A percentile compares a stretch with the other conserved stretches of the same genome.
Conservation (phyloP, 805 yeast genomes). For the Schwanniomyces pseudopolymorphus region DNA sequence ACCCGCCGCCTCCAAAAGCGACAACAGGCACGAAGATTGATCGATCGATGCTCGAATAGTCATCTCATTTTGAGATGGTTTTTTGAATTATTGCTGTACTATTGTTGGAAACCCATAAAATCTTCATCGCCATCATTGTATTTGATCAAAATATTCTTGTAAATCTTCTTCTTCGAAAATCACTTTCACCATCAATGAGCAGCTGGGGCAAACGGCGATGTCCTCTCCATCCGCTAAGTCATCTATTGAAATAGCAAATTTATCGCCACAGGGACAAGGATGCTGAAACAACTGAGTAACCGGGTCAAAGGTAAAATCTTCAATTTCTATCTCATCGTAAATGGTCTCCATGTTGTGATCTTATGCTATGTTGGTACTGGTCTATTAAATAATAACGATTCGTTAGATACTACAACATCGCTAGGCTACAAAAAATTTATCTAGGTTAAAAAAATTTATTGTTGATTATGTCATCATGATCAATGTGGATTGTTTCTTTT, state of each 20-base stretch:
- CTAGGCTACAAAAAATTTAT: too few relatives aligned
- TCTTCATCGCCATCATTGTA: not conserved
- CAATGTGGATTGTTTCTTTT: not conserved
- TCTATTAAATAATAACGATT: not conserved
- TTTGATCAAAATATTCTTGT: slow-evolving; percentile 39
- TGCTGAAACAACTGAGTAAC: slow-evolving; percentile 79
- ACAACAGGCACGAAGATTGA: too few relatives aligned
- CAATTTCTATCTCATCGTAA: slow-evolving; percentile 95
- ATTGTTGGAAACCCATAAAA: too few relatives aligned
- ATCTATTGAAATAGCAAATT: slow-evolving; percentile 80
- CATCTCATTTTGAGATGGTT: too few relatives aligned
- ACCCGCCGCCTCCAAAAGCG: too few relatives aligned
- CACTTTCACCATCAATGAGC: slow-evolving; percentile 90
- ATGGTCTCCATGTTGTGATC: slow-evolving; percentile 52
- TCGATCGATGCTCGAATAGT: too few relatives aligned
- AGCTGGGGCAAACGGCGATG: slow-evolving; percentile 94
- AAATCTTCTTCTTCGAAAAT: slow-evolving; percentile 73
- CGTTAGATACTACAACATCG: too few relatives aligned
- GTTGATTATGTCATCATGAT: not conserved
- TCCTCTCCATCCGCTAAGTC: slow-evolving; percentile 90
- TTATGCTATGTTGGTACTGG: not conserved
- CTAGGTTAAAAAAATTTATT: too few relatives aligned
- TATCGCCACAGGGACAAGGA: slow-evolving; percentile 98
- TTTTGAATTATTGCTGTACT: too few relatives aligned
- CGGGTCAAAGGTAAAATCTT: slow-evolving; percentile 91